phyloP scores from a whole-genome alignment of 2,329 filamentous ascomycete species.

The Dothidotthia symphoricarpi region DNA sequence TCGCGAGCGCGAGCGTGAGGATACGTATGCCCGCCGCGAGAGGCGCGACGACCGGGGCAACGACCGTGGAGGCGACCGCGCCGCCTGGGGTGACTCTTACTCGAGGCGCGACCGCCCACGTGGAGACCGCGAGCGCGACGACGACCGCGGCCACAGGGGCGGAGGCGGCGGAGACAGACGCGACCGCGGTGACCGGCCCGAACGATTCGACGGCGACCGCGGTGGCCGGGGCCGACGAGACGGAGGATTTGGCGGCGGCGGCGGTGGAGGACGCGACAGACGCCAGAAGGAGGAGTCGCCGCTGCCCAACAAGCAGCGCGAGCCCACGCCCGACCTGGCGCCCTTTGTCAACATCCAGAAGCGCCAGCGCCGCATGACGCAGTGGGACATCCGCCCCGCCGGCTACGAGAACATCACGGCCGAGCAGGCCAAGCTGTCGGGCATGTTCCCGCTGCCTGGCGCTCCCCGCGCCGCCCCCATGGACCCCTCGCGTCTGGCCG shows the following conservation, averaged over 20 bases:
- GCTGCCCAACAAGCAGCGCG: constrained; percentile 77
- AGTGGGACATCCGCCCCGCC: constrained; percentile 99
- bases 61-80: constrained; percentile 55
- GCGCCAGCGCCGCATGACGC: constrained; percentile 87
- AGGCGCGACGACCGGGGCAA: constrained; percentile 49
- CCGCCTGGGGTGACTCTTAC: constrained; percentile 59
- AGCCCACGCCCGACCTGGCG: constrained; percentile 93
- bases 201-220: constrained; percentile 44
- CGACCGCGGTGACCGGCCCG: constrained; percentile 45
- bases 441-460: constrained; percentile 97
- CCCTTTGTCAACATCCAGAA: constrained; percentile 78
- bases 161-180: constrained; percentile 35
- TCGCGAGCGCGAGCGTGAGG: constrained; percentile 88
- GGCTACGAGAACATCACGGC: constrained; percentile 98
- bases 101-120: constrained; percentile 37
- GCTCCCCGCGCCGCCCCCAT: constrained; percentile 92
- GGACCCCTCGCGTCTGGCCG: constrained; percentile 89
- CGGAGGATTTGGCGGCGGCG: constrained; percentile 22
- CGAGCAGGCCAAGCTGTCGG: constrained; percentile 95
- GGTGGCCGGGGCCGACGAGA: constrained; percentile 26
- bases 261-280: constrained; percentile 45
- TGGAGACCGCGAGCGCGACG: constrained; percentile 33
- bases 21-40: constrained; percentile 74
- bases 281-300: constrained; percentile 74
- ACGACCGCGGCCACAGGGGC: constrained; percentile 35